Conservation (phyloP, 73 alveolate species). For the Tetrahymena malaccensis region DNA sequence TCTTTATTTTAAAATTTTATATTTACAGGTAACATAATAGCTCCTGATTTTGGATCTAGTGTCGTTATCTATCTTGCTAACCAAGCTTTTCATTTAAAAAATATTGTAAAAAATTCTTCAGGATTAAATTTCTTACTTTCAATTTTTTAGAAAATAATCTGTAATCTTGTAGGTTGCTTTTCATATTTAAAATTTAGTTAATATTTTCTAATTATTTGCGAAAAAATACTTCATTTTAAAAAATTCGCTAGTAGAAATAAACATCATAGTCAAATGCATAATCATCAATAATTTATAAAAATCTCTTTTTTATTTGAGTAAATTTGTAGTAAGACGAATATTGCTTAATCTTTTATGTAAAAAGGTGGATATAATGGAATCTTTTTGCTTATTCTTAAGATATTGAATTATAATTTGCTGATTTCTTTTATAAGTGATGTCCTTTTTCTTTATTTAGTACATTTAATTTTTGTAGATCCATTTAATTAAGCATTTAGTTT, state of each 20-base stretch:
- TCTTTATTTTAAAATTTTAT: too few relatives aligned
- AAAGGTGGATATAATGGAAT: not conserved
- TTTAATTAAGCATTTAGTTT: not conserved
- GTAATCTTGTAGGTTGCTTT: not conserved
- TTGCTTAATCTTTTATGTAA: not conserved
- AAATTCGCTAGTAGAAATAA: not conserved
- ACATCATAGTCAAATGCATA: not conserved
- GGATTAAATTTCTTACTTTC: not conserved
- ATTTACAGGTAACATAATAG: not conserved
- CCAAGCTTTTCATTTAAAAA: not conserved
- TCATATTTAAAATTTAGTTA: not conserved
- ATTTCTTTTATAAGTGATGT: too few relatives aligned
- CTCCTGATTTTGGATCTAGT: not conserved
- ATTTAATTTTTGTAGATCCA: not conserved
- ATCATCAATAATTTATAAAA: not conserved
- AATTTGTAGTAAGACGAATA: not conserved
- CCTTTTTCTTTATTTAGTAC: not conserved
- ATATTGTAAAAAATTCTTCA: too few relatives aligned
- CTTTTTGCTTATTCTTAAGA: not conserved
- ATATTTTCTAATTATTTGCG: not conserved
- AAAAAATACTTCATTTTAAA: not conserved
- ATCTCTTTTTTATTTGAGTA: not conserved
- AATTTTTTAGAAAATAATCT: not conserved
- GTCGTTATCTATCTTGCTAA: not conserved
- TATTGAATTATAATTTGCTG: not conserved